Evolutionary conservation across 148 eudicot genomes (phyloP), one percentile per base, ranked within the genome.

Genomic region (Rhododendron vialii): DNA sequence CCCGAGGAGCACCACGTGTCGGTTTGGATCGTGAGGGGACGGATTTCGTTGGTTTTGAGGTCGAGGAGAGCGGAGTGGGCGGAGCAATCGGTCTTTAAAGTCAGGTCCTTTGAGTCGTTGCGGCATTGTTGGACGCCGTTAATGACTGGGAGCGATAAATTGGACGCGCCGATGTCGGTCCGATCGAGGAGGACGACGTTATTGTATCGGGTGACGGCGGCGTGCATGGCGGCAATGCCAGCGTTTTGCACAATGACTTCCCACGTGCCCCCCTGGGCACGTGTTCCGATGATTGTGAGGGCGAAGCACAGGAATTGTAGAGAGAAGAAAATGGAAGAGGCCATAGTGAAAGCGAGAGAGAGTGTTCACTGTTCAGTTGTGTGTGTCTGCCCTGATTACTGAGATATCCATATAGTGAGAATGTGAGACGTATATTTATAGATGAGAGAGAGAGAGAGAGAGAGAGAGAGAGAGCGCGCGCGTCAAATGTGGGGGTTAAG

Each of bases 1-100:
- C 97, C 99, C 67, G 99, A 96, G 65, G 98, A 95, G 93, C 99
- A 96, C 99, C 99, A 96, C 51, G 99, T 96, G 95, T 96, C 99
- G 84, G 99, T 95, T 71, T 87, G 90, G 89, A 95, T 94, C 47
- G 35, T 90, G 53, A 96, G 85, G 45, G 99, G 97, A 11, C 98
- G 93, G 84, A 94, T 18, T 17, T 84, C 2, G 73, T 92, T 92
- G 78, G 95, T 92, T 0, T 41, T 13, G 17, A 91, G 93, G 90
- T 94, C 93, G 55, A 95, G 91, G 24, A 94, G 82, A 33, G 89
- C 95, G 1, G 99, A 96, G 91, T 96, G 98, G 2, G 99, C 99
- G 41, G 90, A 91, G 88, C 99, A 95, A 83, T 96, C 98, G 35
- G 51, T 92, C 43, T 83, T 91, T 1, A 84, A 77, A 2, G 88